Evolutionary conservation across 2,329 filamentous ascomycete species (phyloP), one percentile per base, ranked within the genome.

Genomic region (Helotiales sp.): DNA sequence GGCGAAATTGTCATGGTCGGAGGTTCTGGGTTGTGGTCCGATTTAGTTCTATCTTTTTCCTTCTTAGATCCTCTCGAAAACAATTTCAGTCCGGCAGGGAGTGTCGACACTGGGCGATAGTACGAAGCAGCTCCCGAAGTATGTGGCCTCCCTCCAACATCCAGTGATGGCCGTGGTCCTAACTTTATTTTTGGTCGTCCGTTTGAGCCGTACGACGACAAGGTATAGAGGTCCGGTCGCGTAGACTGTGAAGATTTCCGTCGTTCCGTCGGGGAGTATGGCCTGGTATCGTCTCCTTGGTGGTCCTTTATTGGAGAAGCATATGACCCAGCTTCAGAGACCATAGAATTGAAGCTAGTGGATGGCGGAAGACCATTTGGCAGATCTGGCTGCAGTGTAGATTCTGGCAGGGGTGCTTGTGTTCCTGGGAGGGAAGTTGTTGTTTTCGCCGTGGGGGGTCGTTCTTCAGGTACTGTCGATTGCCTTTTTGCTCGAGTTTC

Each of bases 151-250:
- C 73, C 85, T 84, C 65, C 87, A 84, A 85, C 82, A 69, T 93
- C 90, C 49, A 89, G 77, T 2, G 93, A 95, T 28, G 93, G 93
- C 54, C 95, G 87, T 10, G 96, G 95, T 1, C 90, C 96, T 50
- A 97, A 86, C 79, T 96, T 97, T 64, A 97, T 89, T 78, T 96
- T 97, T 50, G 90, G 91, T 75, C 92, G 93, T 73, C 82, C 84
- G 22, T 26, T 63, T 15, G 69, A 47, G 32, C 79, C 77, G 70
- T 86, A 86, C 13, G 83, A 80, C 26, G 80, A 78, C 67, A 83
- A 83, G 70, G 78, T 81, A 74, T 84, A 84, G 37, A 84, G 73
- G 11, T 89, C 86, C 6, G 82, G 79, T 52, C 84, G 82, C 26
- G 81, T 78, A 13, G 85, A 84, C 72, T 87, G 85, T 1, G 83